Evolutionary conservation across 495 filamentous ascomycete genomes (phyloP).

Genomic region (Talaromyces adpressus): DNA sequence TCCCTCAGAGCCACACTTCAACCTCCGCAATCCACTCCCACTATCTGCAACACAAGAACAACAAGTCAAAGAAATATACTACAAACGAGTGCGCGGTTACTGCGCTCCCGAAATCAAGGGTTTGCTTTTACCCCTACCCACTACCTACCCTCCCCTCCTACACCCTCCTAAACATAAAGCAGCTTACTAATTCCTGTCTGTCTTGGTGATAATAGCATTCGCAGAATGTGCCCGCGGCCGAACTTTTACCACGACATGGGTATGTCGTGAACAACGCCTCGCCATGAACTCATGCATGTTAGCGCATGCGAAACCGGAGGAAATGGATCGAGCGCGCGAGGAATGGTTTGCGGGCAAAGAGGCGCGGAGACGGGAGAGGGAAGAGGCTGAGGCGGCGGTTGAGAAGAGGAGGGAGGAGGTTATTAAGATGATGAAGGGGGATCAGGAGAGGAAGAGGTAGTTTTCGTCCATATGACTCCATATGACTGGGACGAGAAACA

Average conservation of each 20-base stretch:
- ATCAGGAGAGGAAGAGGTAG: slow-evolving; percentile 29
- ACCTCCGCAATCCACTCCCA: slow-evolving; percentile 75
- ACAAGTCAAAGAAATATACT: slow-evolving; percentile 83
- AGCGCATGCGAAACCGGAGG: slow-evolving; percentile 68
- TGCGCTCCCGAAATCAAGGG: slow-evolving; percentile 86
- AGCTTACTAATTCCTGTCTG: slow-evolving; percentile 3
- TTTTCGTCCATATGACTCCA: not conserved
- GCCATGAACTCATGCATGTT: slow-evolving; percentile 95
- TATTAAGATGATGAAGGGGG: slow-evolving; percentile 49
- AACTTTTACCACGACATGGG: slow-evolving; percentile 78
- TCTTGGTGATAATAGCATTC: slow-evolving; percentile 53
- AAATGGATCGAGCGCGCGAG: slow-evolving; percentile 82
- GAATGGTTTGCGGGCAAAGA: slow-evolving; percentile 81
- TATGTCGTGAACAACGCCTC: slow-evolving; percentile 68
- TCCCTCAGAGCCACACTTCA: slow-evolving; percentile 21
- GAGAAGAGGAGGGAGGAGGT: slow-evolving; percentile 39
- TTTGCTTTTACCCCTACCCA: slow-evolving; percentile 24
- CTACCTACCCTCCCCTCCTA: no score
- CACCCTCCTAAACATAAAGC: no score
- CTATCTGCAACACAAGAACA: slow-evolving; percentile 85
- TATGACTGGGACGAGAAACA: no score
- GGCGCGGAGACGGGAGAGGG: slow-evolving; percentile 55
- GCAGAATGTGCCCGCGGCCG: slow-evolving; percentile 81
- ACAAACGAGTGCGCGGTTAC: slow-evolving; percentile 70
- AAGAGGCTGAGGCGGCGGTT: slow-evolving; percentile 47